Evolutionary conservation across 1,284 basidiomycete species (phyloP).

Genomic region (Boletus mariae): DNA sequence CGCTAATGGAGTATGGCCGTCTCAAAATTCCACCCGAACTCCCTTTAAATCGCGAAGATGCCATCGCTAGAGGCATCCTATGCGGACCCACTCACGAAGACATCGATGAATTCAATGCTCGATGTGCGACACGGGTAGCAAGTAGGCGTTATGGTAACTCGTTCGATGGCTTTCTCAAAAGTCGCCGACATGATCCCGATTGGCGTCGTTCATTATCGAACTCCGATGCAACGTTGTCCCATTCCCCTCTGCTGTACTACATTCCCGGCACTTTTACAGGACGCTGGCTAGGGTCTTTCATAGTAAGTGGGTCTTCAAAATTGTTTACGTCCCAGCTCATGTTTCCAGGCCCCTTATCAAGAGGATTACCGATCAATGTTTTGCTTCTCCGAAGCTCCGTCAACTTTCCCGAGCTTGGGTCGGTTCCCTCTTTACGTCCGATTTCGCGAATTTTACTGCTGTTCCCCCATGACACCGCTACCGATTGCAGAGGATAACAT

Average conservation of each 20-base stretch:
- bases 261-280: slow-evolving; percentile 42
- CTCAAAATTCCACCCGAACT: slow-evolving; percentile 40
- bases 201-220: slow-evolving; percentile 25
- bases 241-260: slow-evolving; percentile 28
- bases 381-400: slow-evolving; percentile 31
- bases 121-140: slow-evolving; percentile 39
- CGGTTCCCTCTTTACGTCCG: slow-evolving; percentile 44
- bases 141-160: slow-evolving; percentile 16
- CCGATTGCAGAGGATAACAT: slow-evolving; percentile 23
- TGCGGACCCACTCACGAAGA: slow-evolving; percentile 45
- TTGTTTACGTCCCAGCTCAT: slow-evolving; percentile 11
- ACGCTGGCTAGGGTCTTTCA: slow-evolving; percentile 44
- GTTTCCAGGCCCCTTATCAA: slow-evolving; percentile 34
- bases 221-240: not conserved
- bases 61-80: slow-evolving; percentile 21
- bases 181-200: slow-evolving; percentile 32
- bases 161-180: slow-evolving; percentile 27
- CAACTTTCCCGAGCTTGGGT: slow-evolving; percentile 32
- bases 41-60: slow-evolving; percentile 24
- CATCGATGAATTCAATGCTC: slow-evolving; percentile 38
- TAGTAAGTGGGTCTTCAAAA: slow-evolving; percentile 31
- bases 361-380: slow-evolving; percentile 37
- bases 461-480: slow-evolving; percentile 27
- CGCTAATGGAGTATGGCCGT: slow-evolving; percentile 36
- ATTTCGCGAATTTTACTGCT: slow-evolving; percentile 44